Evolutionary conservation across 495 filamentous ascomycete genomes (phyloP), one percentile per base, ranked within the genome.

Genomic region (Podospora appendiculata): DNA sequence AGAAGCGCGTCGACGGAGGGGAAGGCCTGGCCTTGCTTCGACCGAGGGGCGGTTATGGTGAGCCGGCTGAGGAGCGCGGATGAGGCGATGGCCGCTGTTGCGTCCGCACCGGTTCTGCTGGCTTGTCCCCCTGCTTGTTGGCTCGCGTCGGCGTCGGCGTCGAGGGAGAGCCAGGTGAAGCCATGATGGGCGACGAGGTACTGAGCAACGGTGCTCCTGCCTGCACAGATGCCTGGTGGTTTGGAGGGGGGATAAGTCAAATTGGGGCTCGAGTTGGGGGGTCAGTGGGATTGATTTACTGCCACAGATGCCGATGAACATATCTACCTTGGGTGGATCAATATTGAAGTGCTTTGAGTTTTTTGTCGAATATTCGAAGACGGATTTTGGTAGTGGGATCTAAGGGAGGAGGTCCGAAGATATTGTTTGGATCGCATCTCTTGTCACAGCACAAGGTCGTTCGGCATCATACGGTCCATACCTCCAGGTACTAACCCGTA

Each of bases 251-350:
- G 64, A 55, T 55, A 55, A 47, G 51, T 54, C n/a, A 38, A 41
- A 32, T 48, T 36, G 48, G 40, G 7, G 44, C 18, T 19, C 38
- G 33, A 51, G 47, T 35, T 41, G 49, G 34, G 35, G 48, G 25
- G 19, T 11, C 38, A 39, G 42, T 54, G 53, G 41, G 49, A 45
- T 48, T 52, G 48, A 62, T 73, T 69, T 77, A 90, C 90, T 84
- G 68, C 93, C 92, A 67, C 90, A 96, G 51, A 98, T 74, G 41
- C 93, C 92, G 54, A 98, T 89, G 18, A 98, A 80, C 92, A 96
- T 97, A 12, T 41, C 40, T 11, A 47, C 79, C 93, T 38, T 8
- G 10, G 9, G 3, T 38, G 2, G 36, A 8, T 13, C 25, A 25
- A 25, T 25, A 5, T 25, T 5, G 25, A 25, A 25, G 25, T 25